phyloP scores from a whole-genome alignment of 169 alveolate genomes.

The Eimeria necatrix region DNA sequence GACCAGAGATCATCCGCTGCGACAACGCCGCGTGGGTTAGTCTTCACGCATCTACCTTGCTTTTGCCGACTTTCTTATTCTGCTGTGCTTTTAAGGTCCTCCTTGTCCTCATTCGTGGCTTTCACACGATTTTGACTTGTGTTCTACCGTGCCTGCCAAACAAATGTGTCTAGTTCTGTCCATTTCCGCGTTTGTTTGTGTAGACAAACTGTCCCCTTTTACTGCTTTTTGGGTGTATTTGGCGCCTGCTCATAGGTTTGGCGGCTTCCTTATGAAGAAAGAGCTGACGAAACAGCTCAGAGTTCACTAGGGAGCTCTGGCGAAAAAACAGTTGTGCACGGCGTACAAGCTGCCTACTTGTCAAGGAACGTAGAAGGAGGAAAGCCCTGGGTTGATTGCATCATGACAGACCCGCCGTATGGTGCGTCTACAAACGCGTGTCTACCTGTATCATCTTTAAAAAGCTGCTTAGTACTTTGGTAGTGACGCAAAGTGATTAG shows the following conservation, averaged over 20 bases:
- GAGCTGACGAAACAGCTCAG: not conserved
- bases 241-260: not conserved
- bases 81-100: too few relatives aligned
- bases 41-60: too few relatives aligned
- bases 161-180: too few relatives aligned
- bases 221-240: too few relatives aligned
- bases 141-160: not conserved
- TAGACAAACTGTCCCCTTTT: not conserved
- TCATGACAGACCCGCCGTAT: constrained; percentile 80
- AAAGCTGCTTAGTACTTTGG: not conserved
- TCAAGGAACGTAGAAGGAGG: not conserved
- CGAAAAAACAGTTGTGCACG: not conserved
- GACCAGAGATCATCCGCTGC: constrained; percentile 90
- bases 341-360: constrained; percentile 6
- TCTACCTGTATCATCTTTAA: not conserved
- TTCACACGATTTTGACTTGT: constrained; percentile 62
- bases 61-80: too few relatives aligned
- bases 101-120: constrained; percentile 76
- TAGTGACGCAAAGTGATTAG: not conserved
- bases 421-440: constrained; percentile 31
- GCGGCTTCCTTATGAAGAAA: constrained; percentile 27
- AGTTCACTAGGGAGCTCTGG: not conserved
- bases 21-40: constrained; percentile 79
- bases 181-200: not conserved
- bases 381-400: constrained; percentile 77